Percentiles rank a stretch among this genome's conserved stretches.
phyloP scores from a whole-genome alignment of 257 asterid genomes.

The Cordia subcordata region DNA sequence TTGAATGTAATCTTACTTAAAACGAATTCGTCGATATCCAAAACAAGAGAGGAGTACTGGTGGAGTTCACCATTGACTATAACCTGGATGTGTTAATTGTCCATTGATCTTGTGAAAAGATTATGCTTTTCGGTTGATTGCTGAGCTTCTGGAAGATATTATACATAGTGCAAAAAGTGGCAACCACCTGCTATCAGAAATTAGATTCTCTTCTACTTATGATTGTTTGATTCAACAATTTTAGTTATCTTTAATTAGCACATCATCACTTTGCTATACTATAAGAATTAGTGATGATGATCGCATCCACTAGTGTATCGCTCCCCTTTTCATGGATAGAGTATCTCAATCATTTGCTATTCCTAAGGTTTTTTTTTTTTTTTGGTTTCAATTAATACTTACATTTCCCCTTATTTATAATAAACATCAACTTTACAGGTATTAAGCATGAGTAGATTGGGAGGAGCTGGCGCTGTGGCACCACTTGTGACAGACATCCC shows the following conservation, averaged over 20 bases:
- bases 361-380: conserved; percentile 2
- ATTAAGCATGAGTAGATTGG: conserved; percentile 97
- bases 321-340: too few species aligned
- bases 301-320: too few species aligned
- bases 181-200: too few species aligned
- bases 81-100: conserved; percentile 1
- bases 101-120: background rate
- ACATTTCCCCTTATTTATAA: conserved; percentile 3
- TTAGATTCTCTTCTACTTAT: too few species aligned
- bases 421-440: conserved; percentile 51
- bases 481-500: conserved; percentile 97
- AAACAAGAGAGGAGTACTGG: conserved; percentile 11
- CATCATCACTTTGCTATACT: too few species aligned
- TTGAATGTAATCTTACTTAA: too few species aligned
- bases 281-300: too few species aligned
- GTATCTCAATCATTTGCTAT: conserved; percentile 1
- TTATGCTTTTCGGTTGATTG: background rate
- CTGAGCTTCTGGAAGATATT: too few species aligned
- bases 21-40: background rate
- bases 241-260: too few species aligned
- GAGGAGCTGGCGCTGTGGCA: conserved; percentile 98
- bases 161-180: too few species aligned
- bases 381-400: conserved; percentile 10
- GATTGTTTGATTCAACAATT: too few species aligned
- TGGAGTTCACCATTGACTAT: conserved; percentile 8